phyloP scores from a whole-genome alignment of 148 eudicot species.

The Mesembryanthemum crystallinum region DNA sequence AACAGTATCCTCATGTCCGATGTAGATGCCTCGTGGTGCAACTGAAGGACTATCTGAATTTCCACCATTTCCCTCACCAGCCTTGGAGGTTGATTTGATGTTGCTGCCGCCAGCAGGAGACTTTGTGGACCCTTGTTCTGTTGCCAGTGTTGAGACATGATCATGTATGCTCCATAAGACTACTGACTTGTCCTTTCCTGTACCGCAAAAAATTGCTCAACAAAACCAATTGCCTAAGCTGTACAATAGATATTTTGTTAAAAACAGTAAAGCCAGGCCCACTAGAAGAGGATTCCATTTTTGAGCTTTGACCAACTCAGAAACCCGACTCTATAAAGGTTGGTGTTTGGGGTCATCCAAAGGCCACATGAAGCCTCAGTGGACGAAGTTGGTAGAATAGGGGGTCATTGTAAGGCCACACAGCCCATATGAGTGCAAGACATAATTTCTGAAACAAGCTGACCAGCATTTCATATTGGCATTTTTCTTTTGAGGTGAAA shows the following conservation, averaged over 20 bases:
- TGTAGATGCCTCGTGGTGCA: conserved; percentile 72
- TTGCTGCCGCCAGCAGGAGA: conserved; percentile 52
- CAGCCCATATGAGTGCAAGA: no score
- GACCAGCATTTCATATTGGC: no score
- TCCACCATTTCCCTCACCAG: conserved; percentile 42
- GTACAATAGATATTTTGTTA: neutral
- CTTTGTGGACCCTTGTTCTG: conserved; percentile 52
- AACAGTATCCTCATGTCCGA: conserved; percentile 88
- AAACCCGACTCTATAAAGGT: neutral
- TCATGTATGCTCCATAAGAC: conserved; percentile 95
- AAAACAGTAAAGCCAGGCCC: neutral
- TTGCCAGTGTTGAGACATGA: conserved; percentile 74
- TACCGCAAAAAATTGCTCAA: conserved; percentile 4
- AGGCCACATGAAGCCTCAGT: neutral
- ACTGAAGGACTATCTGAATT: conserved; percentile 49
- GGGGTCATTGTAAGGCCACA: no score
- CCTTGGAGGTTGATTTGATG: conserved; percentile 38
- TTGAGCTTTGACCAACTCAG: neutral
- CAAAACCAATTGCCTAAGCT: conserved; percentile 3
- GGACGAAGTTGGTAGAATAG: no score
- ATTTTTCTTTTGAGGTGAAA: no score
- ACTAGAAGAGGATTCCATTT: neutral
- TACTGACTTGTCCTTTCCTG: conserved; percentile 91
- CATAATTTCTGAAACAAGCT: neutral
- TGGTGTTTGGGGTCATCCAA: neutral